Evolutionary conservation across 257 asterid genomes (phyloP).

Genomic region (Thymus mandschuricus): DNA sequence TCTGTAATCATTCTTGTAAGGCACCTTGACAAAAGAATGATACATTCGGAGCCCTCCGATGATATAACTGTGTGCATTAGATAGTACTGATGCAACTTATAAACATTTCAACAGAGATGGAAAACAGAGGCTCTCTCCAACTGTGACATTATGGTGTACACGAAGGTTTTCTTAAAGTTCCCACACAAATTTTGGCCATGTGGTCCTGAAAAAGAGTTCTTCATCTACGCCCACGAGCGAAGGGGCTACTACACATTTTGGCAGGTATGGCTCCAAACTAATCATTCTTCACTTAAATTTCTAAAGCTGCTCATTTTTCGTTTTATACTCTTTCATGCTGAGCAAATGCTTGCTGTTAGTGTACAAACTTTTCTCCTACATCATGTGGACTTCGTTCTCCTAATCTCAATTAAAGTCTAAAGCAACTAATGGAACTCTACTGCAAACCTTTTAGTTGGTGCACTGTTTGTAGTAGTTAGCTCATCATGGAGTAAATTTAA

Average conservation of each 20-base stretch:
- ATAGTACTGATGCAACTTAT: conserved; percentile 28
- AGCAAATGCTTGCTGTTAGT: background rate
- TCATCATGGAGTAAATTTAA: background rate
- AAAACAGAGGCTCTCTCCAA: conserved; percentile 78
- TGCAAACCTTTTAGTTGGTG: conserved; percentile 3
- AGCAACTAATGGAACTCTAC: background rate
- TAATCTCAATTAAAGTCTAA: background rate
- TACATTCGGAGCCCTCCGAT: conserved; percentile 26
- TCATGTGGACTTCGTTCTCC: too few species aligned
- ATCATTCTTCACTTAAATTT: conserved; percentile 3
- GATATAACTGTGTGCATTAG: conserved; percentile 20
- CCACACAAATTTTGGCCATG: conserved; percentile 84
- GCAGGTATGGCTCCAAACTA: conserved; percentile 61
- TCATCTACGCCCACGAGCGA: conserved; percentile 83
- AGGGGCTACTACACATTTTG: conserved; percentile 97
- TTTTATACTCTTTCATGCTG: conserved; percentile 1
- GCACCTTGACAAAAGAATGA: conserved; percentile 14
- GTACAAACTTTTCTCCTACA: too few species aligned
- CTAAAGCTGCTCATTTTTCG: background rate
- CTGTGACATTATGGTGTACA: conserved; percentile 81
- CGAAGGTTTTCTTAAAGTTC: conserved; percentile 89
- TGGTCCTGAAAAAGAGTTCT: conserved; percentile 88
- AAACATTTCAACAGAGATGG: conserved; percentile 73
- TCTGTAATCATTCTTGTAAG: background rate
- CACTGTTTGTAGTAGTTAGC: conserved; percentile 2